These are phyloP conservation scores for Diaporthe ampelina DNA, from an alignment of 2,329 filamentous ascomycete species.

Conservation along the genomic window DNA sequence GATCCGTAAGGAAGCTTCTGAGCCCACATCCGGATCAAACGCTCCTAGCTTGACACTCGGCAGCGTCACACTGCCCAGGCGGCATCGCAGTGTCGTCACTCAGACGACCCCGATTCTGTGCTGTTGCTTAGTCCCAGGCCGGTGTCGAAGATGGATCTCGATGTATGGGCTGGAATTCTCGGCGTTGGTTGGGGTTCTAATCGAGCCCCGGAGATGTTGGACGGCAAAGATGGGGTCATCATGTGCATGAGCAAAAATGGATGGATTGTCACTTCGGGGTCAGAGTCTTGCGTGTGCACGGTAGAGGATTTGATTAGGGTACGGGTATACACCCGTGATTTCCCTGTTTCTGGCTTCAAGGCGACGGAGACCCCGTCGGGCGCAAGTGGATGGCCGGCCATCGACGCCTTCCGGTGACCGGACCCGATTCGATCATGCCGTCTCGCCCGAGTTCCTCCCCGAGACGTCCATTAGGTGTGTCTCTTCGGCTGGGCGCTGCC, in stretches of 20 bases:
- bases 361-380: background rate
- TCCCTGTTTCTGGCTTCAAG: background rate
- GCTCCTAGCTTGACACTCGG: background rate
- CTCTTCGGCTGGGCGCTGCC: background rate
- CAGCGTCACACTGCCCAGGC: background rate
- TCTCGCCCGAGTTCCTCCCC: background rate
- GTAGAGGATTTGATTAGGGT: background rate
- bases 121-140: background rate
- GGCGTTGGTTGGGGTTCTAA: background rate
- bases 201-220: background rate
- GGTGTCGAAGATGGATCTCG: conserved; percentile 5
- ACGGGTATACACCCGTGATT: background rate
- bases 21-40: background rate
- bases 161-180: background rate
- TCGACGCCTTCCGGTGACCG: background rate
- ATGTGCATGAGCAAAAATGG: background rate
- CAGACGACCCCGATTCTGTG: background rate
- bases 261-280: background rate
- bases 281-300: background rate
- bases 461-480: background rate
- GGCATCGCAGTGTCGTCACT: background rate
- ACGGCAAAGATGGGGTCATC: background rate
- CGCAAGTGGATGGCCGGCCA: background rate
- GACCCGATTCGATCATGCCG: background rate
- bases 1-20: background rate